phyloP scores from a whole-genome alignment of 805 yeast genomes.

The Maudiozyma turicensis region DNA sequence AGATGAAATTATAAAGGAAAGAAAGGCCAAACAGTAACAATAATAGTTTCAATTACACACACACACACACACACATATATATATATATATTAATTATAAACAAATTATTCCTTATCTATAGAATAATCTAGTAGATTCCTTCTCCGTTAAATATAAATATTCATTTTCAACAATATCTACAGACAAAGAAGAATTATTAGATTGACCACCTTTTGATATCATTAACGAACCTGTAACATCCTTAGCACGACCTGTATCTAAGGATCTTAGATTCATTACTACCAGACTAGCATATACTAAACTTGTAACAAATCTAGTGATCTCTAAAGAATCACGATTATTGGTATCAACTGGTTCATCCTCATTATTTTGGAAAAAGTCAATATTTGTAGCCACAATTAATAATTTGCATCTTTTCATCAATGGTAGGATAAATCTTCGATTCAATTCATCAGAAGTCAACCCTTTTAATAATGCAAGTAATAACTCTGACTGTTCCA shows the following conservation, averaged over 20 bases:
- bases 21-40: slow-evolving; percentile 13
- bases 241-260: slow-evolving; percentile 71
- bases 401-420: slow-evolving; percentile 18
- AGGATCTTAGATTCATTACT: slow-evolving; percentile 47
- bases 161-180: slow-evolving; percentile 45
- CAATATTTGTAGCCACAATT: slow-evolving; percentile 17
- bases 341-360: not conserved
- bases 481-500: slow-evolving; percentile 28
- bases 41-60: not conserved
- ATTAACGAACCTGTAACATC: slow-evolving; percentile 70
- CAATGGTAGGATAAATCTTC: slow-evolving; percentile 21
- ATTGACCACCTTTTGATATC: slow-evolving; percentile 44
- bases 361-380: slow-evolving; percentile 8
- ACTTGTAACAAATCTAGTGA: slow-evolving; percentile 15
- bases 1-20: slow-evolving; percentile 52
- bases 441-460: slow-evolving; percentile 20
- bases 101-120: slow-evolving; percentile 24
- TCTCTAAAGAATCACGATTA: slow-evolving; percentile 19
- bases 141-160: slow-evolving; percentile 48
- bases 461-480: slow-evolving; percentile 19
- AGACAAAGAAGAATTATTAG: slow-evolving; percentile 8
- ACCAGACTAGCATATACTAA: slow-evolving; percentile 20
- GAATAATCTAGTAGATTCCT: slow-evolving; percentile 40
- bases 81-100: not conserved
- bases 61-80: not conserved